Conservation (phyloP, 2,329 filamentous ascomycete genomes). For the Pezicula radicicola region DNA sequence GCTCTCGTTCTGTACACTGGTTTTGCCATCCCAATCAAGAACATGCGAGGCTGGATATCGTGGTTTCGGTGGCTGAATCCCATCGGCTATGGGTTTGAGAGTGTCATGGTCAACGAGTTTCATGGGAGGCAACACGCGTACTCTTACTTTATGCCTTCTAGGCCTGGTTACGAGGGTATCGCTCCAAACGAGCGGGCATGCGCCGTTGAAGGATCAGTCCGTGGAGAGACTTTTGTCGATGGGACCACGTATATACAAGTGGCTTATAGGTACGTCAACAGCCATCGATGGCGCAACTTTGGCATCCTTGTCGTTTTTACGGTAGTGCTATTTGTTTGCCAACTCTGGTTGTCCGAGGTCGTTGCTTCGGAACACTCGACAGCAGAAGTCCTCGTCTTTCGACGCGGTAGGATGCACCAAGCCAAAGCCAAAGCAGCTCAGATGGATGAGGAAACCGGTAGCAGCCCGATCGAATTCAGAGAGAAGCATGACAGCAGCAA, state of each 20-base stretch:
- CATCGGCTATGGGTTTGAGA: constrained; percentile 76
- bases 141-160: constrained; percentile 6
- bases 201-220: constrained; percentile 44
- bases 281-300: constrained; percentile 65
- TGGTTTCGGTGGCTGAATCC: constrained; percentile 67
- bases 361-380: constrained; percentile 65
- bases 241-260: constrained; percentile 55
- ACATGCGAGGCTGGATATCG: constrained; percentile 74
- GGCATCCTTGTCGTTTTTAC: constrained; percentile 66
- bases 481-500: constrained; percentile 40
- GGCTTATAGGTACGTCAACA: constrained; percentile 54
- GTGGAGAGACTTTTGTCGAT: constrained; percentile 47
- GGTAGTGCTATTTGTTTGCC: constrained; percentile 54
- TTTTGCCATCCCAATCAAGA: constrained; percentile 39
- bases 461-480: not conserved
- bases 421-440: not conserved
- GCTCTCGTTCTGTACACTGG: constrained; percentile 27
- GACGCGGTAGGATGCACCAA: constrained; percentile 38
- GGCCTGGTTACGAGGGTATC: not conserved
- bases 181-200: not conserved
- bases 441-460: not conserved
- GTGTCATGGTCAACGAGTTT: constrained; percentile 82
- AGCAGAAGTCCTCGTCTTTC: constrained; percentile 72
- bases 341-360: constrained; percentile 61
- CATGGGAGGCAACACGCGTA: constrained; percentile 1